Base-by-base conservation (phyloP, 352 stramenopile genomes). In the Blastocystis hominis region DNA sequence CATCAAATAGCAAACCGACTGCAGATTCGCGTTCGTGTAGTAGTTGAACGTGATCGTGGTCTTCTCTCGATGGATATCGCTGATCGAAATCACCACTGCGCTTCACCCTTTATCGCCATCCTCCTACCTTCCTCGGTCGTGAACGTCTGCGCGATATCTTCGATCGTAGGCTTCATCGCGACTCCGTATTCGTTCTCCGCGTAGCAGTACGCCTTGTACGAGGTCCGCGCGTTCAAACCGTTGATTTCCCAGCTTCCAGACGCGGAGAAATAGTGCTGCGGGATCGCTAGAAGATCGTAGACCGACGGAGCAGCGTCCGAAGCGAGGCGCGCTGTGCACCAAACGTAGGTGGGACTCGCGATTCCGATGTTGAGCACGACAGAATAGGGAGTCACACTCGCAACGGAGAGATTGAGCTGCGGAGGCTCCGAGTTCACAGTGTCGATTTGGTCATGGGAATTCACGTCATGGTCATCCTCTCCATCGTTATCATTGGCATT, bases 171-270 rank as follows among this genome's bases (percentile, higher is more conserved):
- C 46, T 68, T 70, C 75, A 86, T 86, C 6, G 10, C 10, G 7
- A 77, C 44, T 20, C 44, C 44, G 13, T 9, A 38, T 15, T 46
- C 17, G 10, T 15, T 75, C 40, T 86, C 75, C n/a, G 75, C 75
- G 40, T 86, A 86, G 44, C 75, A 86, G 44, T 72, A 86, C 36
- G 44, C 44, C 7, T 70, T 54, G 40, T 86, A 86, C 4, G 0
- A 13, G 15, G n/a, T 86, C 3, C 6, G 5, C 6, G 42, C 5
- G 17, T 56, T 86, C 20, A 86, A n/a, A 17, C 46, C 75, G 17
- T 13, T 20, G 34, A 86, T 86, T 17, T 34, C 42, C 68, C 9
- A 44, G 6, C 7, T 56, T 0, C 40, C 13, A 7, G n/a, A 56
- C n/a, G 30, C 10, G 9, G 17, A 5, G 20, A 78, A 56, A 40